Evolutionary conservation across 108 stramenopile genomes (phyloP).

Genomic region (Parietichytrium sp.): DNA sequence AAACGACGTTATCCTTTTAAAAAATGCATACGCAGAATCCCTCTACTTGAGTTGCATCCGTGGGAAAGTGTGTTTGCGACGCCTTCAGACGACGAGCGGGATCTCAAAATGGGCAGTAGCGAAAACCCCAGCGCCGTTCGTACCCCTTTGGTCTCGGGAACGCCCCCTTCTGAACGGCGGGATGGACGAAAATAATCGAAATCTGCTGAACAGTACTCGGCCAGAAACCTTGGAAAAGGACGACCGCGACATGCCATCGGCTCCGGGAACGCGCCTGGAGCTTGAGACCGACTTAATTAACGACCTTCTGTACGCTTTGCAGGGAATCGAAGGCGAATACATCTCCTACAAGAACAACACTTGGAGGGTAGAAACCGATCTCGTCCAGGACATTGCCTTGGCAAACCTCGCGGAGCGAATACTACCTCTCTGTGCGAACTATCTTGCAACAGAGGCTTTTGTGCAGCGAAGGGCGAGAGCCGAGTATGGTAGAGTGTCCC

Average conservation of each 20-base stretch:
- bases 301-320: background rate
- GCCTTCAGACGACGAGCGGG: background rate
- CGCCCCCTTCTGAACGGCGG: slow-evolving; percentile 20
- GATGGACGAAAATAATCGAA: background rate
- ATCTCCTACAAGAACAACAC: background rate
- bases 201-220: background rate
- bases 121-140: slow-evolving; percentile 2
- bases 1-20: background rate
- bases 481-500: slow-evolving; percentile 51
- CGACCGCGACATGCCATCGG: background rate
- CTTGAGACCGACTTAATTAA: background rate
- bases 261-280: background rate
- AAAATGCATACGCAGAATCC: background rate
- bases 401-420: background rate
- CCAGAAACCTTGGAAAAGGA: background rate
- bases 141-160: slow-evolving; percentile 30
- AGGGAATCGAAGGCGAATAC: slow-evolving; percentile 18
- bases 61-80: background rate
- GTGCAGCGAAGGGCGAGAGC: slow-evolving; percentile 32
- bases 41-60: background rate
- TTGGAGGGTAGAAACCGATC: background rate
- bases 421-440: slow-evolving; percentile 38
- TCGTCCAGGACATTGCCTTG: background rate
- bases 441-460: slow-evolving; percentile 41
- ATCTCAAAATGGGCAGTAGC: background rate